These are phyloP conservation scores for Rhodotorula mucilaginosa DNA, from an alignment of 1,284 basidiomycete genomes.

Conservation along the genomic window DNA sequence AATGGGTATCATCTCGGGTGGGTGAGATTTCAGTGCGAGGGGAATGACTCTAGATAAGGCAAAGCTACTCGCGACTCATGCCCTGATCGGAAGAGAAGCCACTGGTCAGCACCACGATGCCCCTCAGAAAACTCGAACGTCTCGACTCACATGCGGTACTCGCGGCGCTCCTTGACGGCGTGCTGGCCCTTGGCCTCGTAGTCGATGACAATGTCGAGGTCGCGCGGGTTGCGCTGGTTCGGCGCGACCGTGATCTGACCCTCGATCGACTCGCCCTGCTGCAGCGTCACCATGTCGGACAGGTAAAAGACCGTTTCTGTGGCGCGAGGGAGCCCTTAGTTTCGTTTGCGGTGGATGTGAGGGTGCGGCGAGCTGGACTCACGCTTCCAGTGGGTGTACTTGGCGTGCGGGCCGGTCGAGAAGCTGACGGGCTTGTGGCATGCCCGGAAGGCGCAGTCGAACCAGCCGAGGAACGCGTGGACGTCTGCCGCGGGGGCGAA, in stretches of 20 bases:
- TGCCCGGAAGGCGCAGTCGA: conserved; percentile 93
- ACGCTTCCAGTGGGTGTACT: conserved; percentile 83
- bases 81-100: neutral
- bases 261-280: conserved; percentile 66
- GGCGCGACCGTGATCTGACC: conserved; percentile 76
- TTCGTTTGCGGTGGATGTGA: neutral
- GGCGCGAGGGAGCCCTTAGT: conserved; percentile 49
- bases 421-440: conserved; percentile 96
- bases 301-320: conserved; percentile 94
- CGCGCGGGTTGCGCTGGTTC: conserved; percentile 84
- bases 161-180: conserved; percentile 24
- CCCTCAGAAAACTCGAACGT: no score
- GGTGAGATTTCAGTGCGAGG: no score
- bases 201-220: conserved; percentile 80
- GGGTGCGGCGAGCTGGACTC: neutral
- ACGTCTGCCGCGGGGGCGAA: conserved; percentile 59
- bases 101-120: neutral
- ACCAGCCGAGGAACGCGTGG: conserved; percentile 99
- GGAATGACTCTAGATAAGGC: no score
- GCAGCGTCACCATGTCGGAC: conserved; percentile 61
- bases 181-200: conserved; percentile 59
- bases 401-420: conserved; percentile 91
- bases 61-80: neutral
- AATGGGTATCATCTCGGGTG: neutral
- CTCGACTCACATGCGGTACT: conserved; percentile 38